Base-by-base conservation (phyloP, 352 stramenopile genomes). In the Phytophthora cryptogea region DNA sequence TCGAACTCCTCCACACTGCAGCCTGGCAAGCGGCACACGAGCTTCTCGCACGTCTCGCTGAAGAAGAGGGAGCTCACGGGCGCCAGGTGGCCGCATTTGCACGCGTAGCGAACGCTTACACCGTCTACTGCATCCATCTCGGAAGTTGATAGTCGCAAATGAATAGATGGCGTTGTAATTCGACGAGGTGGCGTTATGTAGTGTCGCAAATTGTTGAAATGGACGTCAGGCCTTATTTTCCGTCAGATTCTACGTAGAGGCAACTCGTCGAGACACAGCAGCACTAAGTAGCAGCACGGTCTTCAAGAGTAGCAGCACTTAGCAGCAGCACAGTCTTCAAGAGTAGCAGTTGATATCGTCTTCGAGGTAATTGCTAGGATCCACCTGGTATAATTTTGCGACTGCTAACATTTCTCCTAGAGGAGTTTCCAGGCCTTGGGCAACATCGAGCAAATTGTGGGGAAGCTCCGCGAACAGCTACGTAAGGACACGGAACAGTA, bases 1-100 rank as follows among this genome's bases (percentile, higher is more conserved):
- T 96, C 86, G 50, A 96, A 94, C 68, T 96, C 88, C 52, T 95
- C 76, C 20, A 94, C 63, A 44, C 78, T 90, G 68, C 86, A 95
- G 45, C 59, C 41, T 26, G 86, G 76, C 30, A 69, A 63, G 16
- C 83, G 83, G 20, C 86, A 95, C 28, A 95, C 83, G 9, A 84
- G 66, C 51, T 89, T 89, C 16, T 89, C 71, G 40, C 82, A 90
- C 26, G 80, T 73, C 36, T 93, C 84, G 53, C 86, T 93, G 69
- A 74, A 95, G 65, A 90, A 93, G 45, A 95, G 61, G 11, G 66
- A 52, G 45, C 68, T 48, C 11, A 92, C 37, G 13, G 86, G 82
- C 44, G 68, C 72, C 63, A 83, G 66, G 60, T 83, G 68, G 9
- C 86, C 86, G 68, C 86, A 95, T 44, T 75, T 72, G 71, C 86